Conservation (phyloP, 2,329 filamentous ascomycete species). For the Phoma sp. region DNA sequence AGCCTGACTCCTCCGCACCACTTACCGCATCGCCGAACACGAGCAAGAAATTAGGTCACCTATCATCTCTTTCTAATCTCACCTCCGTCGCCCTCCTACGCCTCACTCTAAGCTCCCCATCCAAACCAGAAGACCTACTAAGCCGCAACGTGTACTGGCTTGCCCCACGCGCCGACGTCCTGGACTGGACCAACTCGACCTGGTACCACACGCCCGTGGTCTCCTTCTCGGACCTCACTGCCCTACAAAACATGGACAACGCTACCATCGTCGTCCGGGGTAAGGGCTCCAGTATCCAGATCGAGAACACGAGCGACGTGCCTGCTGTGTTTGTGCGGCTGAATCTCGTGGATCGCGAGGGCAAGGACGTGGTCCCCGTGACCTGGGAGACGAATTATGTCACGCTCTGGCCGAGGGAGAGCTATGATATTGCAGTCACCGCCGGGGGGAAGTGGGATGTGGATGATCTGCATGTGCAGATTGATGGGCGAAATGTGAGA, state of each 20-base stretch:
- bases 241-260: slow-evolving; percentile 44
- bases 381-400: slow-evolving; percentile 69
- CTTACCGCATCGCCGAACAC: slow-evolving; percentile 54
- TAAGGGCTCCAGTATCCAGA: slow-evolving; percentile 42
- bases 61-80: slow-evolving; percentile 37
- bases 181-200: slow-evolving; percentile 63
- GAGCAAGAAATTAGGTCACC: slow-evolving; percentile 17
- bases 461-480: slow-evolving; percentile 9
- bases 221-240: slow-evolving; percentile 56
- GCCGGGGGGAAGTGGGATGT: background rate
- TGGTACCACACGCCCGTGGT: slow-evolving; percentile 67
- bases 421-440: slow-evolving; percentile 9
- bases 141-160: slow-evolving; percentile 69
- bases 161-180: slow-evolving; percentile 51
- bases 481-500: slow-evolving; percentile 22
- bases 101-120: slow-evolving; percentile 50
- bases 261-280: slow-evolving; percentile 17
- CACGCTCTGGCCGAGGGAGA: slow-evolving; percentile 64
- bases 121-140: slow-evolving; percentile 37
- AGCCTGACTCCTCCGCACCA: background rate
- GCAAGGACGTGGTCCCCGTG: slow-evolving; percentile 58
- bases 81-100: slow-evolving; percentile 59
- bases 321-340: slow-evolving; percentile 66
- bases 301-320: slow-evolving; percentile 59
- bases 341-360: slow-evolving; percentile 54